Evolutionary conservation across 2,329 filamentous ascomycete genomes (phyloP).

Genomic region (Alternaria viburni): DNA sequence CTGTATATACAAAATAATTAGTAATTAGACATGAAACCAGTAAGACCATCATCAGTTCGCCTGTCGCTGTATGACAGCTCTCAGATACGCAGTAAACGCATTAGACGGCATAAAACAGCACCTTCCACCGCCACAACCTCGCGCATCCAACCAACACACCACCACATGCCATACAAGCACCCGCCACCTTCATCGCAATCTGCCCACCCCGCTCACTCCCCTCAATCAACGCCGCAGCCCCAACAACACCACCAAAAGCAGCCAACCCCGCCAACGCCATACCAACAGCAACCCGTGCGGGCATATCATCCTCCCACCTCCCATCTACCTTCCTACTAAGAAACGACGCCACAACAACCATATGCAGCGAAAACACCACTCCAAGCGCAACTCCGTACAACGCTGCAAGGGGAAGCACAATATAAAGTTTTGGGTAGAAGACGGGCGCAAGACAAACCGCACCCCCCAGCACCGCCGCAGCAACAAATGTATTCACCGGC

Average conservation of each 20-base stretch:
- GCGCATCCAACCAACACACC: not conserved
- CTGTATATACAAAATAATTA: not conserved
- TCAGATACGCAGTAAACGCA: too few relatives aligned
- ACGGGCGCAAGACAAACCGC: not conserved
- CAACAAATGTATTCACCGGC: constrained; percentile 3
- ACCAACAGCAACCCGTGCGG: constrained; percentile 1
- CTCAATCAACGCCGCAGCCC: constrained; percentile 11
- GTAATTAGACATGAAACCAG: not conserved
- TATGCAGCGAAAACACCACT: not conserved
- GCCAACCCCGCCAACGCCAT: constrained; percentile 5
- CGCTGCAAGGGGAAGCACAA: not conserved
- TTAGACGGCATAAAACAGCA: too few relatives aligned
- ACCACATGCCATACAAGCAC: not conserved
- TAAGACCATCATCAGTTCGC: too few relatives aligned
- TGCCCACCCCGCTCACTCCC: constrained; percentile 1
- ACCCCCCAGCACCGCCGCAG: not conserved
- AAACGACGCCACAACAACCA: not conserved
- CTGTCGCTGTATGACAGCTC: too few relatives aligned
- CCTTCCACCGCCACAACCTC: not conserved
- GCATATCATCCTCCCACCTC: constrained; percentile 8
- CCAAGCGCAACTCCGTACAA: constrained; percentile 18
- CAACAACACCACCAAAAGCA: constrained; percentile 11
- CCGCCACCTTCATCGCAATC: constrained; percentile 3
- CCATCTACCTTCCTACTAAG: not conserved
- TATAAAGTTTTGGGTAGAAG: not conserved